These are phyloP conservation scores for Crithidia acanthocephali DNA, from an alignment of 208 protist species.

Conservation along the genomic window DNA sequence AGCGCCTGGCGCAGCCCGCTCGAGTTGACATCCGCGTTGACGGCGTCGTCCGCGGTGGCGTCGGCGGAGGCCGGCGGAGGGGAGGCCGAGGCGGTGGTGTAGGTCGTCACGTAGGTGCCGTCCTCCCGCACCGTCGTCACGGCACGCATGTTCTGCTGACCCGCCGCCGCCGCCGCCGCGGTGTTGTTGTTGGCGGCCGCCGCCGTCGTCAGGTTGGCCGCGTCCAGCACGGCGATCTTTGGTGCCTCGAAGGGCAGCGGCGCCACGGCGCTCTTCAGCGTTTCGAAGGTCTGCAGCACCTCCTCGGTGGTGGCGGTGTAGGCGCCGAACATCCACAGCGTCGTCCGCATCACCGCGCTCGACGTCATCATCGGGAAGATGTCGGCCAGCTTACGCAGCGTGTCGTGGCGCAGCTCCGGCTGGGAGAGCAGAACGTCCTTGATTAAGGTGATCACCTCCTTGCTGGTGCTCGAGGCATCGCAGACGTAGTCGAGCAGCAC, in stretches of 20 bases:
- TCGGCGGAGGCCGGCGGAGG: constrained; percentile 7
- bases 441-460: constrained; percentile 95
- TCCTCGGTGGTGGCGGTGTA: constrained; percentile 76
- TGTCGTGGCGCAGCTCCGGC: constrained; percentile 77
- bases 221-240: constrained; percentile 9
- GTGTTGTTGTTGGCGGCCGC: constrained; percentile 10
- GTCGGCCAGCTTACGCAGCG: constrained; percentile 60
- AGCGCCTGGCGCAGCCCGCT: constrained; percentile 66
- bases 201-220: constrained; percentile 21
- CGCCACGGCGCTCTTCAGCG: constrained; percentile 47
- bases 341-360: constrained; percentile 70
- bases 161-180: background rate
- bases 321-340: constrained; percentile 96
- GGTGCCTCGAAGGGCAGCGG: constrained; percentile 65
- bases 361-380: constrained; percentile 70
- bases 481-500: constrained; percentile 96
- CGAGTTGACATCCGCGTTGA: constrained; percentile 14
- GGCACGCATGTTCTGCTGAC: constrained; percentile 45
- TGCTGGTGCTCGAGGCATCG: constrained; percentile 70
- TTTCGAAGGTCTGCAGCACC: constrained; percentile 48
- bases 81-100: constrained; percentile 43
- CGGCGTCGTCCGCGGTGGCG: constrained; percentile 1
- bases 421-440: constrained; percentile 94
- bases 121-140: constrained; percentile 86
- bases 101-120: constrained; percentile 95